phyloP scores from a whole-genome alignment of 2,329 filamentous ascomycete genomes.

The Hypoxylon sp. region DNA sequence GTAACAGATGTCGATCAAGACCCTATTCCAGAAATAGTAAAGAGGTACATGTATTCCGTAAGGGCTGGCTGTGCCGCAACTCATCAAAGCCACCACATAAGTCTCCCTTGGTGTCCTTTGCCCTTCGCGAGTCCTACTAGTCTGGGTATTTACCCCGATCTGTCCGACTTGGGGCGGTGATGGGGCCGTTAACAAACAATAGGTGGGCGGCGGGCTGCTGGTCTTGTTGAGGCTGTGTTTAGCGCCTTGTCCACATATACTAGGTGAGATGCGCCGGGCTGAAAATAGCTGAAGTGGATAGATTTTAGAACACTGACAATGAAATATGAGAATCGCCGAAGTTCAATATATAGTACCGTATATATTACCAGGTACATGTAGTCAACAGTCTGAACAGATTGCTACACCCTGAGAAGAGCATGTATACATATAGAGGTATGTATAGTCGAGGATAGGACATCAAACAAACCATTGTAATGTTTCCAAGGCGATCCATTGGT shows the following conservation, averaged over 20 bases:
- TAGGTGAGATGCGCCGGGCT: conserved; percentile 3
- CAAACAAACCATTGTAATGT: conserved; percentile 19
- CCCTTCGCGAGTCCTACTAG: conserved; percentile 6
- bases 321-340: neutral
- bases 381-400: neutral
- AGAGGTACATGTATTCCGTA: neutral
- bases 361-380: neutral
- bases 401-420: neutral
- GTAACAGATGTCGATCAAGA: conserved; percentile 7
- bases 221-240: conserved; percentile 22
- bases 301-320: neutral
- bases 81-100: neutral
- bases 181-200: neutral
- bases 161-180: neutral
- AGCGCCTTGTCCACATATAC: conserved; percentile 16
- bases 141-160: conserved; percentile 2
- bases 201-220: neutral
- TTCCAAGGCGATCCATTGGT: conserved; percentile 25
- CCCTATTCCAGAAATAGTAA: conserved; percentile 7
- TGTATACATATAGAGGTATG: neutral
- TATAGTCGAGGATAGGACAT: neutral
- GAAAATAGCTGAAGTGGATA: neutral
- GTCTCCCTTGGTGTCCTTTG: conserved; percentile 18
- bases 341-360: neutral
- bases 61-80: neutral